Percentiles rank a stretch among this genome's conserved stretches.
Conservation (phyloP, 257 asterid species). For the Ehretia macrophylla region DNA sequence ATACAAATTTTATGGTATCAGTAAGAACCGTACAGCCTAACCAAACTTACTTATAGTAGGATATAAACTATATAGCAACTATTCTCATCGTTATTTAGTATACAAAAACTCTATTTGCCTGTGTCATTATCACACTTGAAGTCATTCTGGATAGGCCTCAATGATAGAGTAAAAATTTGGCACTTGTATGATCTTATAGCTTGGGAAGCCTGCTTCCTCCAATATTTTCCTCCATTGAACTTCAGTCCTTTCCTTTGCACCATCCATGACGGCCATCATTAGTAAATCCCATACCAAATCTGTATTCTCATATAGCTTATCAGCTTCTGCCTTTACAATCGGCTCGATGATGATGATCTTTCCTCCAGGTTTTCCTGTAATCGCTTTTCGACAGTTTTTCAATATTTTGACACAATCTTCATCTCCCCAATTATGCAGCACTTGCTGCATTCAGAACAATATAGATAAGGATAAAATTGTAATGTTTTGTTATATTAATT, state of each 20-base stretch:
- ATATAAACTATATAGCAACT: too few species aligned
- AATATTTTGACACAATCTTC: constrained; percentile 4
- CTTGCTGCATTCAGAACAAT: background rate
- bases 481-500: too few species aligned
- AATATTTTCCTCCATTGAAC: background rate
- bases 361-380: background rate
- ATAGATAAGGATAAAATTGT: background rate
- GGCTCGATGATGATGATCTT: background rate
- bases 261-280: background rate
- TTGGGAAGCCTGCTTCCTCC: background rate
- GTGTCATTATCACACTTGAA: background rate
- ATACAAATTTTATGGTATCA: too few species aligned
- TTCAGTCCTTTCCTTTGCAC: constrained; percentile 5
- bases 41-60: too few species aligned
- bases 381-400: background rate
- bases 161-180: constrained; percentile 7
- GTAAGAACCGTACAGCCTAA: too few species aligned
- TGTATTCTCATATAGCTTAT: background rate
- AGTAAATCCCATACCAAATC: background rate
- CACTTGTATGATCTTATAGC: background rate
- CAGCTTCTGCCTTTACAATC: background rate
- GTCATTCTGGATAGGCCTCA: constrained; percentile 2
- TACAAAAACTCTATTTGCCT: too few species aligned
- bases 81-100: too few species aligned
- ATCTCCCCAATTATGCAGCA: constrained; percentile 1